Evolutionary conservation across 2,329 filamentous ascomycete genomes (phyloP).

Genomic region (Spiromastix sp.): DNA sequence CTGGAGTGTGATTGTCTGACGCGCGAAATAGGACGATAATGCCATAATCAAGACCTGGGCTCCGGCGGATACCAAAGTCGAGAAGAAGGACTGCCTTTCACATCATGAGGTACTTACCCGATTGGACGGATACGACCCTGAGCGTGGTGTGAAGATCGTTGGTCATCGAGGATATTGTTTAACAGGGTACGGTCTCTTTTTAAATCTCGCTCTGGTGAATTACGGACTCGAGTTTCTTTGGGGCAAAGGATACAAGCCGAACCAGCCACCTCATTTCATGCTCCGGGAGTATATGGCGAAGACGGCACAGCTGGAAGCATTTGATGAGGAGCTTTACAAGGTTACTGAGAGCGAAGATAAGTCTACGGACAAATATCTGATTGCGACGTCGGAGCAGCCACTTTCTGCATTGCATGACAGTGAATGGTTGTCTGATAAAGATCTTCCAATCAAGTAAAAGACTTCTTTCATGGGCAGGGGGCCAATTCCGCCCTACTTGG

Average conservation of each 20-base stretch:
- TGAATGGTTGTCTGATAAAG: slow-evolving; percentile 78
- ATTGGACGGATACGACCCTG: slow-evolving; percentile 84
- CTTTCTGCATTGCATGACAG: slow-evolving; percentile 86
- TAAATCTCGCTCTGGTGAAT: slow-evolving; percentile 89
- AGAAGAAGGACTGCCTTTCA: slow-evolving; percentile 70
- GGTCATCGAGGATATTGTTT: slow-evolving; percentile 92
- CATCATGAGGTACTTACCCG: slow-evolving; percentile 90
- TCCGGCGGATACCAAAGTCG: slow-evolving; percentile 61
- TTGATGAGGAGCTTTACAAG: slow-evolving; percentile 97
- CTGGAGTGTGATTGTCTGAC: neutral
- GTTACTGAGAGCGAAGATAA: slow-evolving; percentile 75
- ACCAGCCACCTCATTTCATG: slow-evolving; percentile 91
- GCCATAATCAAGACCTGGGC: slow-evolving; percentile 65
- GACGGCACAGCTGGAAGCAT: slow-evolving; percentile 92
- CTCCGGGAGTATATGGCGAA: slow-evolving; percentile 93
- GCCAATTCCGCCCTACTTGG: too few relatives aligned
- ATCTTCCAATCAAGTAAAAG: slow-evolving; percentile 82
- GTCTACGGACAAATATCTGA: slow-evolving; percentile 73
- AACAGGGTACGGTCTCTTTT: slow-evolving; percentile 76
- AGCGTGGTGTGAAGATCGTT: slow-evolving; percentile 86
- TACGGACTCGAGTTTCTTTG: slow-evolving; percentile 87
- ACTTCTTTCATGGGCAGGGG: too few relatives aligned
- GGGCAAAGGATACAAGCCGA: slow-evolving; percentile 67
- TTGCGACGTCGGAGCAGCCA: slow-evolving; percentile 87
- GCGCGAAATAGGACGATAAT: slow-evolving; percentile 59